Conservation (phyloP, 2,329 filamentous ascomycete species). For the Colletotrichum sp. region DNA sequence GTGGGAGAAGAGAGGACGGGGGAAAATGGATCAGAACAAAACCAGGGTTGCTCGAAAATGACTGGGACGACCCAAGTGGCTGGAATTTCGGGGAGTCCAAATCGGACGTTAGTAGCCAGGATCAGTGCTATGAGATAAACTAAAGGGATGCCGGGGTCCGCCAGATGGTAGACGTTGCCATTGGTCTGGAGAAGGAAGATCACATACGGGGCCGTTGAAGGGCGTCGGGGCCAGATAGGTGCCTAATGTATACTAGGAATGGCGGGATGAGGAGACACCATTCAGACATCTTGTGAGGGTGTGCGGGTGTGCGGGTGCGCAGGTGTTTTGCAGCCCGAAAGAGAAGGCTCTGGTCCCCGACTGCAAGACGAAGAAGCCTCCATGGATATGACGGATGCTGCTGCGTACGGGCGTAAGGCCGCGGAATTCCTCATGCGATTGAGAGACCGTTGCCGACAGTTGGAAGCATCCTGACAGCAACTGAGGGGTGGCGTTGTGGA, state of each 20-base stretch:
- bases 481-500: not conserved
- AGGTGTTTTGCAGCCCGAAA: not conserved
- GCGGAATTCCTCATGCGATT: not conserved
- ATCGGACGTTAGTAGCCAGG: not conserved
- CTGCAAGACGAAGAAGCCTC: not conserved
- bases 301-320: not conserved
- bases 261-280: not conserved
- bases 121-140: not conserved
- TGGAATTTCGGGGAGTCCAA: not conserved
- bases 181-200: not conserved
- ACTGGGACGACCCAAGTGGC: not conserved
- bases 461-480: not conserved
- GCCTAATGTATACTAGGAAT: not conserved
- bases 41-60: not conserved
- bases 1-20: not conserved
- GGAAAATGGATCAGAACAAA: not conserved
- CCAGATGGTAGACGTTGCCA: not conserved
- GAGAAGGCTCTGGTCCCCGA: not conserved
- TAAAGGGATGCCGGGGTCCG: not conserved
- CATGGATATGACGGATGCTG: not conserved
- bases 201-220: not conserved
- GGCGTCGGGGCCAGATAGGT: not conserved
- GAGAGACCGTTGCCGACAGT: not conserved
- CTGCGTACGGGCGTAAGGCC: not conserved
- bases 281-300: not conserved